Base-by-base conservation (phyloP, 106 monocot genomes). In the Allium fistulosum region DNA sequence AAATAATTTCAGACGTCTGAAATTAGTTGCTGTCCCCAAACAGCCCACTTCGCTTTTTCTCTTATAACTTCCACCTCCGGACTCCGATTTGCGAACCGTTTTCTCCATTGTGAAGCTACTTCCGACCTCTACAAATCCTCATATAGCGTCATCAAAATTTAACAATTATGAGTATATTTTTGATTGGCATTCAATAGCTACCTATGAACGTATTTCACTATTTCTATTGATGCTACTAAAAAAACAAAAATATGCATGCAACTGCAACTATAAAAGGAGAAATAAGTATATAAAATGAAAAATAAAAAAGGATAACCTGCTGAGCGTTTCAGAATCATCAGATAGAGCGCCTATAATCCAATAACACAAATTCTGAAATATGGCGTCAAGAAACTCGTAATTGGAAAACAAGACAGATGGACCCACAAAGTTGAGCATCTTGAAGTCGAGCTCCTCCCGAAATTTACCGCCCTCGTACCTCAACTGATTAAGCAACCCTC, bases 311-410 rank as follows among this genome's bases (percentile, higher is more conserved):
- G 37, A 1, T 3, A 0, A 57, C 56, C 56, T 57, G 56, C 56
- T 57, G 56, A 57, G 56, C 4, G 56, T 57, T 57, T 57, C 56
- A 57, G 56, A 57, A 16, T 59, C 59, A 59, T 17, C 59, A 2
- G 9, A n/a, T 22, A 59, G 5, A 9, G 59, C 9, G 17, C 59
- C 15, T 17, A 59, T 59, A 7, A 59, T 13, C 59, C 59, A 59
- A 18, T 59, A 59, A 1, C 56, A 59, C 15, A 10, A 59, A 71
- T 73, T 90, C 76, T 94, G 90, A 64, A 90, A 94, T 78, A 87
- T 85, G 51, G 94, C 84, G 49, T 94, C 94, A 28, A 90, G 74
- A 66, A 94, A 48, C 7, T 90, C 94, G n/a, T 90, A 94, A 73
- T 76, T 71, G 66, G 83, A 90, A 67, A 90, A 94, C 56, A 90